Evolutionary conservation across 2,329 filamentous ascomycete species (phyloP), one percentile per base, ranked within the genome.

Genomic region (Lomentospora prolificans): DNA sequence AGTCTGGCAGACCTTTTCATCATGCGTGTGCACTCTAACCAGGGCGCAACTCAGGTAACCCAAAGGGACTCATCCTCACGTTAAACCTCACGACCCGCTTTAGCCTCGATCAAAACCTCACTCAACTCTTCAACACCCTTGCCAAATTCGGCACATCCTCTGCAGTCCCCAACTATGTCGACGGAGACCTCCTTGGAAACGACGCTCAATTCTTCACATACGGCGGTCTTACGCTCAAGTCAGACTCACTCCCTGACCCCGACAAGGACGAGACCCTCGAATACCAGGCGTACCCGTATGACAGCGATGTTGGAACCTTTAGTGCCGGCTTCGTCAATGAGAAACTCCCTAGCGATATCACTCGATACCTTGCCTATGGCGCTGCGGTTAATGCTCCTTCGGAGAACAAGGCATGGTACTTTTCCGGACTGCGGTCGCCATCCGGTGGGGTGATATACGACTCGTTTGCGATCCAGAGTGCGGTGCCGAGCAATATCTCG

Each of bases 331-430:
- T 80, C 58, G 33, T 69, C 3, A 61, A 68, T 7, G 64, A 63
- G 1, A 61, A 64, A 1, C 70, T 86, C 1, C 65, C 74, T 2
- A 59, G 68, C 3, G 66, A 63, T 5, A 64, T 86, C 4, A 87
- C 79, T 19, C 74, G 79, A 51, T 87, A 86, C 61, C 62, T 89
- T 22, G 79, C 84, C 0, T 82, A 79, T 60, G 86, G 86, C 17
- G 86, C 78, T 2, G 78, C 76, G 0, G 82, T 76, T 9, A 87
- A 74, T 46, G 82, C 80, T 0, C 85, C 85, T 0, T 87, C 84
- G 0, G 86, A 89, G 66, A 84, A 87, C 59, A 76, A 82, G 60
- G 84, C 83, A 0, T 89, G 82, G 72, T 89, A 89, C 61, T 87
- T 89, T 60, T 80, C 82, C 0, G 86, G 86, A 0, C 69, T 85